A percentile compares a stretch with the other conserved stretches of the same genome.
These are phyloP conservation scores for Bacterosira constricta DNA, from an alignment of 108 stramenopile genomes.

Conservation along the genomic window DNA sequence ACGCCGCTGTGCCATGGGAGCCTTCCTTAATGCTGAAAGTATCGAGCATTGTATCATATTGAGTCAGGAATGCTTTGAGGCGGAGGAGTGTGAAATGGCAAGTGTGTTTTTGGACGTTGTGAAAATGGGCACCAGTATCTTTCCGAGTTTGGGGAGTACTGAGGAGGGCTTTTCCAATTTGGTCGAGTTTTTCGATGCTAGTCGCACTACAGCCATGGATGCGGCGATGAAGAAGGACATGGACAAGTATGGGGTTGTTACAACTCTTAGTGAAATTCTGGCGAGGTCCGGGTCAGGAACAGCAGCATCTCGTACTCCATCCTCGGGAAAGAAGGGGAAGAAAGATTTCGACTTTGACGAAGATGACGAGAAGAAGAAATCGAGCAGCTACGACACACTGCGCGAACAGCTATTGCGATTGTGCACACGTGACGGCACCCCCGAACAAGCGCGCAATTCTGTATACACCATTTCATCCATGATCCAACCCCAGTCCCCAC, in stretches of 20 bases:
- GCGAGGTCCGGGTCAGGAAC: conserved; percentile 40
- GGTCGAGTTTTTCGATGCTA: conserved; percentile 61
- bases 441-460: conserved; percentile 85
- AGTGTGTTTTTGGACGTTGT: conserved; percentile 60
- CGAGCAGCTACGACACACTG: conserved; percentile 23
- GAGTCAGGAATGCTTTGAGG: conserved; percentile 73
- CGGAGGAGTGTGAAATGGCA: conserved; percentile 59
- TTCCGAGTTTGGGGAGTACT: conserved; percentile 56
- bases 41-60: conserved; percentile 73
- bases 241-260: conserved; percentile 59
- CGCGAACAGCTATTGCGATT: conserved; percentile 54
- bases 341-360: background rate
- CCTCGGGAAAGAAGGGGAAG: background rate
- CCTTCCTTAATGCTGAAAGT: conserved; percentile 65
- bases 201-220: conserved; percentile 27
- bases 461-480: conserved; percentile 67
- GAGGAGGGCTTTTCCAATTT: conserved; percentile 61
- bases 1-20: conserved; percentile 77
- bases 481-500: conserved; percentile 35
- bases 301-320: conserved; percentile 37
- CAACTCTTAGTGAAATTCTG: conserved; percentile 68
- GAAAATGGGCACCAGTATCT: conserved; percentile 54
- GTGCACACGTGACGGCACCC: conserved; percentile 71
- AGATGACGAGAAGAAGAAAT: conserved; percentile 34
- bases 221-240: conserved; percentile 40